Evolutionary conservation across 2,329 filamentous ascomycete species (phyloP).

Genomic region (Penicillium hesseltinei): DNA sequence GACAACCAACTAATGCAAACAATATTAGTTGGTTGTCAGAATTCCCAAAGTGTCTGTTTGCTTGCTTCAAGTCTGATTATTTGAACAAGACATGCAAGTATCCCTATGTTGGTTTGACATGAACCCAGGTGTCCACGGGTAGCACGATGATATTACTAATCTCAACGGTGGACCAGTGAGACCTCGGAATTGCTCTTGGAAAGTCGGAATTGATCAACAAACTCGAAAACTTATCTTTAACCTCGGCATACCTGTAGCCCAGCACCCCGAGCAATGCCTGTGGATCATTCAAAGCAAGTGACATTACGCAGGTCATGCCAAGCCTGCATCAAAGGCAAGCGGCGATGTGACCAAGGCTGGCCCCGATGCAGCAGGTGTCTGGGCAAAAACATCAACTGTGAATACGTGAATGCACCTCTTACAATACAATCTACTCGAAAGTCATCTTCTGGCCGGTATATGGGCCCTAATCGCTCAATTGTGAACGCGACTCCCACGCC

Average conservation of each 20-base stretch:
- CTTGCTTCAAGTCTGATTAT: not conserved
- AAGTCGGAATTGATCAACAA: no score
- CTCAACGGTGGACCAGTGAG: not conserved
- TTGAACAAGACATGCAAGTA: not conserved
- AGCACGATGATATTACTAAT: not conserved
- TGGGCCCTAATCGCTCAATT: not conserved
- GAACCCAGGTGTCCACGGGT: not conserved
- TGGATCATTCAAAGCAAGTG: not conserved
- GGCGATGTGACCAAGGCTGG: not conserved
- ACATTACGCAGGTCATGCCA: not conserved
- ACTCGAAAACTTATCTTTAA: not conserved
- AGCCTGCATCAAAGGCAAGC: not conserved
- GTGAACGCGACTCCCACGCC: not conserved
- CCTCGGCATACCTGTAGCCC: not conserved
- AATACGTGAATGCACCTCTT: not conserved
- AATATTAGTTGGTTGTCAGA: not conserved
- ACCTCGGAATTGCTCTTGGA: not conserved
- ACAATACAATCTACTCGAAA: not conserved
- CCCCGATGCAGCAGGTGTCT: not conserved
- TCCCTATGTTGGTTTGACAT: not conserved
- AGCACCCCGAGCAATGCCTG: not conserved
- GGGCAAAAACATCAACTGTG: not conserved
- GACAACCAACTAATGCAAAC: no score
- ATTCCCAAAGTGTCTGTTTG: not conserved
- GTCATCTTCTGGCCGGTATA: not conserved